Conservation (phyloP, 345 rosid genomes). For the Aegle marmelos region DNA sequence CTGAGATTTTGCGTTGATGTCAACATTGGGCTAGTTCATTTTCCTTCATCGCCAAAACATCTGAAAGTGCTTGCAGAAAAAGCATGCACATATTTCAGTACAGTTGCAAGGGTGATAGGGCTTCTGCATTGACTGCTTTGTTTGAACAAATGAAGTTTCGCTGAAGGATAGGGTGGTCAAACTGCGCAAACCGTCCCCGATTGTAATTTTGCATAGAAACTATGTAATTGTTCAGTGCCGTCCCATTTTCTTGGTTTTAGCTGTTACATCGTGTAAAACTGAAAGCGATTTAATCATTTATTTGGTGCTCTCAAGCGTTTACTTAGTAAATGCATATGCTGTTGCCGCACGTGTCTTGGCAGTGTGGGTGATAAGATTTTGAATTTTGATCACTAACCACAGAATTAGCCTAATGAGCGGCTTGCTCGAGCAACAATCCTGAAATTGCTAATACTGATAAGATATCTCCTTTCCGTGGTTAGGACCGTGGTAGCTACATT, state of each 20-base stretch:
- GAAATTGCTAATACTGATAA: too few species aligned
- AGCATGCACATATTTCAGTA: constrained; percentile 13
- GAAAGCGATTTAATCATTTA: constrained; percentile 3
- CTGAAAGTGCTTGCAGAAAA: not conserved
- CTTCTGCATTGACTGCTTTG: constrained; percentile 3
- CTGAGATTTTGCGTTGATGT: not conserved
- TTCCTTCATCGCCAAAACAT: not conserved
- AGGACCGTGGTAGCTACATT: too few species aligned
- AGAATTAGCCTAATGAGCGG: not conserved
- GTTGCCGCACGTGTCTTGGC: not conserved
- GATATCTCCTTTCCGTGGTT: too few species aligned
- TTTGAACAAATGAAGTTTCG: constrained; percentile 3
- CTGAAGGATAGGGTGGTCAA: constrained; percentile 9
- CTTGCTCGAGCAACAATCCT: not conserved
- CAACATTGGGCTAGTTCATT: not conserved
- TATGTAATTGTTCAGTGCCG: not conserved
- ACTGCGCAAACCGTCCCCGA: constrained; percentile 5
- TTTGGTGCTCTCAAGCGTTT: not conserved
- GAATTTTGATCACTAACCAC: not conserved
- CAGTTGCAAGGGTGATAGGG: not conserved
- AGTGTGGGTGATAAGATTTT: not conserved
- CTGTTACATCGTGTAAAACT: not conserved
- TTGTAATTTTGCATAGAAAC: not conserved
- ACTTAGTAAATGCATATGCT: not conserved
- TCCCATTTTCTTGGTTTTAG: not conserved